These are phyloP conservation scores for Oehlia diaphana DNA, from an alignment of 192 early-diverging fungal species.

Conservation along the genomic window DNA sequence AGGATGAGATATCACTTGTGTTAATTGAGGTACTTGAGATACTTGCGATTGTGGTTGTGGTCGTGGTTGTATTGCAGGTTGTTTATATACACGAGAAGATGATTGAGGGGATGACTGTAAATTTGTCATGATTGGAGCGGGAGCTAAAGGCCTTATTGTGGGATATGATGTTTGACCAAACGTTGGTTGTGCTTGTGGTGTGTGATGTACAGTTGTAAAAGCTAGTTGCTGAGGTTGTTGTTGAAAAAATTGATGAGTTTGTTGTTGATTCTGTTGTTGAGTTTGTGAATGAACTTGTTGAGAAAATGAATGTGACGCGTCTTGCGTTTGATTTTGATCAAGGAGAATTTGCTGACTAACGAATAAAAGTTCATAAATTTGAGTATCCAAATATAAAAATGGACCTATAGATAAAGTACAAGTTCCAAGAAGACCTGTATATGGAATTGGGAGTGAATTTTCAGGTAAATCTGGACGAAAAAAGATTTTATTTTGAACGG, in stretches of 20 bases:
- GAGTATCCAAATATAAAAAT: conserved; percentile 24
- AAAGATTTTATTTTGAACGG: conserved; percentile 15
- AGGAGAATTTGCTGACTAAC: background rate
- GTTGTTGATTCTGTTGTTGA: background rate
- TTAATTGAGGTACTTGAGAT: background rate
- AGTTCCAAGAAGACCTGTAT: conserved; percentile 8
- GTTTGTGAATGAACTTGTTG: conserved; percentile 1
- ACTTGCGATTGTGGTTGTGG: background rate
- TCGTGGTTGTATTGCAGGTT: conserved; percentile 13
- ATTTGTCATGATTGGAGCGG: background rate
- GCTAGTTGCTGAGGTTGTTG: background rate
- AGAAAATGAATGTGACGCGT: background rate
- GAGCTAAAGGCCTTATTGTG: background rate
- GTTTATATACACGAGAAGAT: background rate
- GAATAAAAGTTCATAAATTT: conserved; percentile 16
- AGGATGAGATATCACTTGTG: conserved; percentile 1
- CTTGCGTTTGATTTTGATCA: background rate
- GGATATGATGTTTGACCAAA: background rate
- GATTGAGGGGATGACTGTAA: background rate
- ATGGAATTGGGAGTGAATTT: conserved; percentile 17
- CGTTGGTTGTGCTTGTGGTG: background rate
- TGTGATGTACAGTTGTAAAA: background rate
- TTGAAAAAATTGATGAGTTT: background rate
- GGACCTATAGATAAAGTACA: conserved; percentile 25
- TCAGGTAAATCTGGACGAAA: conserved; percentile 27